Base-by-base conservation (phyloP, 768 basidiomycete species). In the Lentinula aciculospora region DNA sequence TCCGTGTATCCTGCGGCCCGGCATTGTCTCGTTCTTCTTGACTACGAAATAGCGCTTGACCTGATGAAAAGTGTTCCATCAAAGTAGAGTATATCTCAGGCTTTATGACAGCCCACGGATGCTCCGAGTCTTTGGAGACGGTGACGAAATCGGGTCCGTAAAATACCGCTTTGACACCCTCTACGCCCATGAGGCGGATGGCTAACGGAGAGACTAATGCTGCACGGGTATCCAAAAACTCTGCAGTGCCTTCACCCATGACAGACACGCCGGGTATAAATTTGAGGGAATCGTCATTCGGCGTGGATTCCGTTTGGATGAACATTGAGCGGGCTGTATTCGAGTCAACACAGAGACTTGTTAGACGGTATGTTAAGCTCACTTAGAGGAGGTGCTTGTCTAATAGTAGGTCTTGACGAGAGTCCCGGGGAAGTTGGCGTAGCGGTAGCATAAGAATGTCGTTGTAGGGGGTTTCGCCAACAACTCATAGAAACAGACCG, bases 121-220 rank as follows among this genome's bases (percentile, higher is more conserved):
- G 83, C 67, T 92, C 92, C 47, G 84, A 79, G 64, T 90, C 86
- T 72, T 98, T 98, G 39, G 92, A 92, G 37, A 98, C 89, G 3
- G 94, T 95, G 66, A 99, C 93, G 67, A 99, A 99, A 73, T 99
- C 97, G 5, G 97, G 97, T 0, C 97, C 97, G 68, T 92, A 99
- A 70, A 98, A 98, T 27, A 98, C 82, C 45, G 80, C 81, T 32
- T 81, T 83, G 56, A 99, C 89, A 53, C 97, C 97, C 46, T 96
- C 89, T 58, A 98, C 85, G 53, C 94, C 94, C 84, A 99, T 92
- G 23, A 99, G 82, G 8, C 92, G 86, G 57, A 94, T 84, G 12
- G 96, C 97, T n/a, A 99, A 81, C 0, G 97, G 94, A 0, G 96
- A 98, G n/a, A 78, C 73, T 39, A 98, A 81, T 0, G 96, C 89